Conservation (phyloP, 2,329 filamentous ascomycete genomes). For the Cercospora janseana region DNA sequence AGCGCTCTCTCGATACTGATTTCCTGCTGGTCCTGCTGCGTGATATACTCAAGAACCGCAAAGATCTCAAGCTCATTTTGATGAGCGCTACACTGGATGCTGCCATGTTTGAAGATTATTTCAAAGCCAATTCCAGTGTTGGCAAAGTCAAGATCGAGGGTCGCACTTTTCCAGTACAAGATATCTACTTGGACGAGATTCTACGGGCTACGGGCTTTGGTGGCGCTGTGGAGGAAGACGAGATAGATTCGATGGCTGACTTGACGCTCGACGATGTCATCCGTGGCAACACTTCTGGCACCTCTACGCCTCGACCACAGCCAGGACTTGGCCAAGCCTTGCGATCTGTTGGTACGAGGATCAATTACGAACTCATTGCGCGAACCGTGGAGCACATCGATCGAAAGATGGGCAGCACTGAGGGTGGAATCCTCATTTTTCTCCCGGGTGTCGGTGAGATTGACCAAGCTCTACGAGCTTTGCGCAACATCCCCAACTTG, state of each 20-base stretch:
- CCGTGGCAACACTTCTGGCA: slow-evolving; percentile 26
- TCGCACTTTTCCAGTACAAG: slow-evolving; percentile 83
- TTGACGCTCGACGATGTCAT: slow-evolving; percentile 42
- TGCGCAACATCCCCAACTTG: slow-evolving; percentile 64
- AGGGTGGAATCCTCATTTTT: slow-evolving; percentile 93
- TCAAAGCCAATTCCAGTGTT: slow-evolving; percentile 57
- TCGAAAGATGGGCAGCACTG: slow-evolving; percentile 65
- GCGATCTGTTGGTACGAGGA: slow-evolving; percentile 62
- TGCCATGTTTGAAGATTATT: slow-evolving; percentile 79
- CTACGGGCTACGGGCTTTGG: slow-evolving; percentile 73
- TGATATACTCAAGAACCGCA: slow-evolving; percentile 71
- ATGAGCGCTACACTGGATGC: slow-evolving; percentile 98
- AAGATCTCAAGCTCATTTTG: slow-evolving; percentile 82
- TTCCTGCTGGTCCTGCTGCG: slow-evolving; percentile 85
- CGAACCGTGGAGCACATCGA: slow-evolving; percentile 81
- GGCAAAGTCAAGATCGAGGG: slow-evolving; percentile 84
- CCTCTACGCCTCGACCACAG: slow-evolving; percentile 22
- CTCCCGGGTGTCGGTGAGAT: slow-evolving; percentile 91
- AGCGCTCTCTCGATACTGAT: slow-evolving; percentile 90
- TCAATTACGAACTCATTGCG: slow-evolving; percentile 86
- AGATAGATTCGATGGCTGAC: slow-evolving; percentile 43
- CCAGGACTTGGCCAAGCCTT: slow-evolving; percentile 42
- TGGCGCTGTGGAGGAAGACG: slow-evolving; percentile 42
- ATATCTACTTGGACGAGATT: slow-evolving; percentile 87
- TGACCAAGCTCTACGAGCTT: slow-evolving; percentile 68